Evolutionary conservation across 2,329 filamentous ascomycete species (phyloP).

Genomic region (Eutypella sp.): DNA sequence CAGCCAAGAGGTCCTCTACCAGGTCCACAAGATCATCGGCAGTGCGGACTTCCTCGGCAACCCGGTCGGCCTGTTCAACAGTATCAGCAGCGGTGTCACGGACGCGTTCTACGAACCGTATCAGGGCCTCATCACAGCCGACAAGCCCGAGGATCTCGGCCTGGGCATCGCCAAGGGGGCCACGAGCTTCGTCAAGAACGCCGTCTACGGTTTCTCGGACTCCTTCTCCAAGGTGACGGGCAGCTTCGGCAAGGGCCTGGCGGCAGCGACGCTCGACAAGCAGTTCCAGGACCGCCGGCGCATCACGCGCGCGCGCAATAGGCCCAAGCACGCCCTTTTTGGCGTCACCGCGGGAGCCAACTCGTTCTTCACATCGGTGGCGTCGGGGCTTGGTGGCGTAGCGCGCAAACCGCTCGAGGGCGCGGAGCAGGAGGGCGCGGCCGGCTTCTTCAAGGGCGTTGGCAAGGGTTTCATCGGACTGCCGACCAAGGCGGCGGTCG

Average conservation of each 20-base stretch:
- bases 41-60: constrained; percentile 98
- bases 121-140: constrained; percentile 93
- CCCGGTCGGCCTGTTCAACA: constrained; percentile 96
- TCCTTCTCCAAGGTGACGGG: constrained; percentile 98
- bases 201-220: constrained; percentile 94
- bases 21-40: constrained; percentile 94
- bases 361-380: constrained; percentile 86
- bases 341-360: constrained; percentile 94
- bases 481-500: constrained; percentile 95
- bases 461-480: constrained; percentile 91
- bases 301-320: constrained; percentile 87
- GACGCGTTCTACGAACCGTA: constrained; percentile 99
- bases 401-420: constrained; percentile 92
- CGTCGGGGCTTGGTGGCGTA: constrained; percentile 88
- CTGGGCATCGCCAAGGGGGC: constrained; percentile 94
- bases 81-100: constrained; percentile 91
- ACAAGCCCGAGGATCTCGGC: constrained; percentile 90
- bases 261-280: constrained; percentile 93
- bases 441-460: constrained; percentile 95
- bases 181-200: constrained; percentile 97
- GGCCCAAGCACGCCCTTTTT: constrained; percentile 95
- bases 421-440: constrained; percentile 88
- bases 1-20: constrained; percentile 90
- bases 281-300: constrained; percentile 96
- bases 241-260: constrained; percentile 92